These are phyloP conservation scores for Malus sylvestris DNA, from an alignment of 306 rosid genomes.

Conservation along the genomic window DNA sequence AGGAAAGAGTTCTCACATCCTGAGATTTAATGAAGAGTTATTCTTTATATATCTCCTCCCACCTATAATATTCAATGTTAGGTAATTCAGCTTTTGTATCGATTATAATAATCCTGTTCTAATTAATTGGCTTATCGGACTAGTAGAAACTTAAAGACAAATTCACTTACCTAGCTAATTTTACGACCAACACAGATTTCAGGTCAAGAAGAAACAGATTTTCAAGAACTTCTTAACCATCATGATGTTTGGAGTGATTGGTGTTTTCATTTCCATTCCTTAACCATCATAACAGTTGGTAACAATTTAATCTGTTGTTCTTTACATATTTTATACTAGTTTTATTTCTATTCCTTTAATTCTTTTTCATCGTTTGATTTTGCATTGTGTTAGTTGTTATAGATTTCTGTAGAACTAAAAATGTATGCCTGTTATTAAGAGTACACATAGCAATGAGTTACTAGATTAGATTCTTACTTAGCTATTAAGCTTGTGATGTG, in stretches of 20 bases:
- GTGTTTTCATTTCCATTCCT: conserved; percentile 57
- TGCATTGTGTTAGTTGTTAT: background rate
- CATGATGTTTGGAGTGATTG: conserved; percentile 78
- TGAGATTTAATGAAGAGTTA: conserved; percentile 64
- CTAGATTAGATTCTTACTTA: no score
- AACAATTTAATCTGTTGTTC: background rate
- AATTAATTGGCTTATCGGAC: background rate
- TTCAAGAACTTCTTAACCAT: conserved; percentile 75
- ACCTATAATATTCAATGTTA: conserved; percentile 93
- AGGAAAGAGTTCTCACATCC: conserved; percentile 74
- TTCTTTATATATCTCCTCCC: conserved; percentile 97
- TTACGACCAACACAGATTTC: conserved; percentile 51
- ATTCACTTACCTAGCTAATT: background rate
- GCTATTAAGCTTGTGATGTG: no score
- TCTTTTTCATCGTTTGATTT: background rate
- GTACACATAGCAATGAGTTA: no score
- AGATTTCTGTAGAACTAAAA: conserved; percentile 1
- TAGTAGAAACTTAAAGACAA: background rate
- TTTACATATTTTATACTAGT: background rate
- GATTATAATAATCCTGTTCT: background rate
- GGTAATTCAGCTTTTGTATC: conserved; percentile 37
- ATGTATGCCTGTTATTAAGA: no score
- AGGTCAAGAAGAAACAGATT: conserved; percentile 93
- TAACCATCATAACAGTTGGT: conserved; percentile 47
- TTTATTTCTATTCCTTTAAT: background rate